Base-by-base conservation (phyloP, 1,284 basidiomycete species). In the Tilletia walkeri region DNA sequence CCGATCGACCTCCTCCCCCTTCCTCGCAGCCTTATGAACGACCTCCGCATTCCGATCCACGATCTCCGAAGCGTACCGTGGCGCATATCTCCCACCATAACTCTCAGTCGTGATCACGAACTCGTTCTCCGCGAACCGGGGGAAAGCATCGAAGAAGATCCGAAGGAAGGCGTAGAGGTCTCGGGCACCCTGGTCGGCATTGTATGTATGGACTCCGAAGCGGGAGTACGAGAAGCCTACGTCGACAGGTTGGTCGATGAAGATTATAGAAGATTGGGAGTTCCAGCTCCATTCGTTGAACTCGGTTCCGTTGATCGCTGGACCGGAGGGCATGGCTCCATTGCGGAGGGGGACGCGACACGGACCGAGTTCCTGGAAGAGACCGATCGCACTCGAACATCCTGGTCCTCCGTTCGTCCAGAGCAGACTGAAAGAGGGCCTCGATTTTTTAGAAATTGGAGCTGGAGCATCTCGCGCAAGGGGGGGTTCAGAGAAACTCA, bases 11-110 rank as follows among this genome's bases (percentile, higher is more conserved):
- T 88, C 87, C 75, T 89, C 81, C 1, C 90, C 90, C 0, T 86
- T 87, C 12, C 86, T 82, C 48, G 70, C 53, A 9, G 79, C 79
- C 36, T 72, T 73, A 14, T 91, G 85, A 38, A 83, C 80, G 7
- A 87, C 84, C 5, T 66, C 72, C 50, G 72, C 67, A 81, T 95
- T 94, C 74, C 91, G 89, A 83, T 94, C 92, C 61, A 90, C 89
- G 0, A 95, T 88, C 18, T 89, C 88, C 1, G 90, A 86, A 0
- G 92, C 93, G 75, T 92, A 94, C 4, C 93, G 85, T 0, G 93
- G 93, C 7, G 94, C 86, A 83, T 93, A 94, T 24, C 92, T 89
- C 2, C 93, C 92, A 71, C 78, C 83, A 79, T 70, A 86, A 83
- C 69, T 71, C 66, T 81, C 80, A 12, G 75, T 78, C 12, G 80